A percentile compares a stretch with the other conserved stretches of the same genome.
These are phyloP conservation scores for Biscutella laevigata DNA, from an alignment of 441 rosid species.

Conservation along the genomic window DNA sequence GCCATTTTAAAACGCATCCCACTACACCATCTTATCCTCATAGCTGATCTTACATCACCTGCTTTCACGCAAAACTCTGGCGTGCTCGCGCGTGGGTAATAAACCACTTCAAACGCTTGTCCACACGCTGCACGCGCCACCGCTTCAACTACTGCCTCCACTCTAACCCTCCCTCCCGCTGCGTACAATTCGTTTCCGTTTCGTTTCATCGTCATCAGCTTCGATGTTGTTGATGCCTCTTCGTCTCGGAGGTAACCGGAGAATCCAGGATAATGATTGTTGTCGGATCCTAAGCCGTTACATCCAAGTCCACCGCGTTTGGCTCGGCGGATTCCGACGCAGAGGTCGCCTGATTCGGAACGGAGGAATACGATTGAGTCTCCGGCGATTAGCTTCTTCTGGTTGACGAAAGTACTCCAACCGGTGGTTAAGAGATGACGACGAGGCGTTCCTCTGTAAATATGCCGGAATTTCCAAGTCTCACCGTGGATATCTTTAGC, in stretches of 20 bases:
- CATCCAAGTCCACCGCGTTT: constrained; percentile 84
- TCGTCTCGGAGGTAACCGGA: constrained; percentile 41
- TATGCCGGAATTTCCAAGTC: constrained; percentile 91
- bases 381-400: constrained; percentile 94
- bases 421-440: constrained; percentile 94
- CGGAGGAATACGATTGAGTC: constrained; percentile 87
- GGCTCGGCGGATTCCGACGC: no score
- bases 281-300: constrained; percentile 23
- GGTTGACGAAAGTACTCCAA: constrained; percentile 95
- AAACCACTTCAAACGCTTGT: constrained; percentile 50
- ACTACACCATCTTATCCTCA: no score
- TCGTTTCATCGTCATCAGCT: constrained; percentile 25
- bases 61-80: constrained; percentile 79
- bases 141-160: constrained; percentile 47
- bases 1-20: constrained; percentile 99
- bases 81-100: constrained; percentile 67
- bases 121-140: constrained; percentile 41
- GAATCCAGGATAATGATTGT: constrained; percentile 33
- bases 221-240: constrained; percentile 23
- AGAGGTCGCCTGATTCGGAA: constrained; percentile 75
- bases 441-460: constrained; percentile 91
- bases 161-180: constrained; percentile 29
- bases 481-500: constrained; percentile 93
- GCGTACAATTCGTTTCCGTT: constrained; percentile 20
- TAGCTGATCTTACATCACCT: no score